Base-by-base conservation (phyloP, 306 rosid genomes). In the Rubus idaeus region DNA sequence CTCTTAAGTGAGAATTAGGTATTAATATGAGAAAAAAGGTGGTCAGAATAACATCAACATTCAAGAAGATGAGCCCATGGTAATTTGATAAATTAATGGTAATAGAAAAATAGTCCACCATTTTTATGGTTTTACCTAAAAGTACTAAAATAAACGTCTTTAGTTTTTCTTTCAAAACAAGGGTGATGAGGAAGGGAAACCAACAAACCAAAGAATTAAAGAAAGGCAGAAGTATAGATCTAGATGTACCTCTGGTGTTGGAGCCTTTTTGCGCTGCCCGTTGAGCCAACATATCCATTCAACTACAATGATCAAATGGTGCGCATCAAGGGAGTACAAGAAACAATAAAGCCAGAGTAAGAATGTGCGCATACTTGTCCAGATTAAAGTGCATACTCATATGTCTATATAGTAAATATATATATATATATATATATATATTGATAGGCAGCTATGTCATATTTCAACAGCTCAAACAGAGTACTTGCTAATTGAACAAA, bases 271-370 rank as follows among this genome's bases (percentile, higher is more conserved):
- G 30, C 99, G 96, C 92, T 95, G 97, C 80, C 99, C 97, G 39
- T 95, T 95, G 70, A 90, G 84, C 99, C 99, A 95, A 85, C 97
- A 89, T 88, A 92, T 92, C 99, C 99, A 95, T 84, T 95, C 99
- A 86, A 95, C 99, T 95, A 83, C 51, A 83, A 83, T 16, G 78
- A 79, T 80, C 16, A 56, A 84, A 76, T 70, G 74, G 63, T 65
- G 77, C 79, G 56, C 56, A 84, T 67, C 26, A 79, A 78, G 52
- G 57, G 69, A 77, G 5, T 23, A 65, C 44, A 58, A 69, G 61
- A 62, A 75, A 77, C 51, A 79, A 65, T 50, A 17, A 53, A 5
- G 68, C 68, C 67, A 73, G 12, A 73, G 53, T 11, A 21, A 40
- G 50, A 21, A 57, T 18, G 20, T 5, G 53, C 35, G 37, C 49